These are phyloP conservation scores for Tulasnella sp. DNA, from an alignment of 768 basidiomycete species.

Conservation along the genomic window DNA sequence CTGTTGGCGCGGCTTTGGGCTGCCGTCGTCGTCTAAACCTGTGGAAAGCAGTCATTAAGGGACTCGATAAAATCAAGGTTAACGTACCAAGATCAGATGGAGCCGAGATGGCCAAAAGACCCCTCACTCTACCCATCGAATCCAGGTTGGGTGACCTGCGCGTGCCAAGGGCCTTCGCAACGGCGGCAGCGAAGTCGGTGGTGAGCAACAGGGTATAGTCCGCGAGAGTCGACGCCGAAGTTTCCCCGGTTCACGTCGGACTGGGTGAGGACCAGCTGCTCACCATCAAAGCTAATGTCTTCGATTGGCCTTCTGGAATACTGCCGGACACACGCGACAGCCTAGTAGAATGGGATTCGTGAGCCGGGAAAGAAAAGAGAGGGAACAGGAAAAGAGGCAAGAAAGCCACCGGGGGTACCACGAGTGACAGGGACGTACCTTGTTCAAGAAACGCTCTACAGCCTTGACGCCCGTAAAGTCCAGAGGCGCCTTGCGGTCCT, in stretches of 20 bases:
- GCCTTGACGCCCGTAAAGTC: constrained; percentile 30
- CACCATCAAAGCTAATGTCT: constrained; percentile 33
- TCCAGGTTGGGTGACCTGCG: constrained; percentile 17
- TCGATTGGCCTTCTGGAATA: constrained; percentile 7
- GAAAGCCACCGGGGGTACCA: constrained; percentile 14
- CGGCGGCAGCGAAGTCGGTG: not conserved
- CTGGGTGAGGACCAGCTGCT: constrained; percentile 38
- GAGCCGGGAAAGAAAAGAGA: constrained; percentile 2
- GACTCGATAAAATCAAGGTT: not conserved
- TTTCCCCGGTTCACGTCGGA: constrained; percentile 38
- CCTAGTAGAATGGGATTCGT: constrained; percentile 22
- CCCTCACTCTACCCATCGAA: constrained; percentile 24
- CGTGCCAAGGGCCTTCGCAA: constrained; percentile 18
- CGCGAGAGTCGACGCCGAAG: constrained; percentile 38
- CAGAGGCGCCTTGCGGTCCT: constrained; percentile 33
- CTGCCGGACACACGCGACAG: constrained; percentile 24
- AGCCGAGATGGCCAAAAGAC: too few relatives aligned
- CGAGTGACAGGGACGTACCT: constrained; percentile 27
- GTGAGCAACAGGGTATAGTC: constrained; percentile 26
- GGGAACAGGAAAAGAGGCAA: not conserved
- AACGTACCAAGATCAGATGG: constrained; percentile 26
- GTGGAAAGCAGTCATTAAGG: constrained; percentile 8
- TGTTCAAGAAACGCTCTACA: constrained; percentile 32
- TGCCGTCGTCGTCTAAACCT: constrained; percentile 29
- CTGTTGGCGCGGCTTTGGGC: too few relatives aligned